These are phyloP conservation scores for Solanum chacoense DNA, from an alignment of 305 asterid genomes.

Conservation along the genomic window DNA sequence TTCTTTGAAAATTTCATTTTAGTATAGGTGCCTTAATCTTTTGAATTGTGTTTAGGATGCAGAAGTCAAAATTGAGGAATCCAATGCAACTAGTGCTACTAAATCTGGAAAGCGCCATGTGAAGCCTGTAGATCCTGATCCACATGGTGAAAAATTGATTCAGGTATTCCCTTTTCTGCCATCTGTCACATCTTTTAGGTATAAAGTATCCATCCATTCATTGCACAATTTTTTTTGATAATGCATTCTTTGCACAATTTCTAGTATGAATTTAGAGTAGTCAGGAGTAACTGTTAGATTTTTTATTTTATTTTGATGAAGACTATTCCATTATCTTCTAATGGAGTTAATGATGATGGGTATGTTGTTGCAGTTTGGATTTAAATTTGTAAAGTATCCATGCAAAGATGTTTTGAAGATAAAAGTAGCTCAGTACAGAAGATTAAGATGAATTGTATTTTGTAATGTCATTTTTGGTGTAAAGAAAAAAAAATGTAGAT, in stretches of 20 bases:
- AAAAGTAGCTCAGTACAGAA: not conserved
- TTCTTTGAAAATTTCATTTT: not conserved
- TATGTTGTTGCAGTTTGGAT: not conserved
- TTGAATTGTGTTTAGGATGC: constrained; percentile 44
- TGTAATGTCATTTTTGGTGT: not conserved
- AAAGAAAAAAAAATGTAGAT: not conserved
- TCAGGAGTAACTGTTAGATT: not conserved
- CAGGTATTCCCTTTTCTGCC: constrained; percentile 39
- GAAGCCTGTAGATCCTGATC: constrained; percentile 89
- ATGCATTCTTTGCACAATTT: not conserved
- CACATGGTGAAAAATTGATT: constrained; percentile 85
- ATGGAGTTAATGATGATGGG: not conserved
- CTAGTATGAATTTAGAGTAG: not conserved
- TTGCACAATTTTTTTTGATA: not conserved
- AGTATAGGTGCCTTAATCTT: not conserved
- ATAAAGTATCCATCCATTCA: not conserved
- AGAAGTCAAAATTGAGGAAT: constrained; percentile 76
- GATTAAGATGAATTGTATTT: not conserved
- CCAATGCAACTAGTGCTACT: constrained; percentile 45
- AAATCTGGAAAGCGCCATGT: constrained; percentile 76
- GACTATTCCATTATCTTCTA: not conserved
- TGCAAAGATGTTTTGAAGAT: not conserved
- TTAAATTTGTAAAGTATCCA: not conserved
- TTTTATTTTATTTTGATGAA: not conserved
- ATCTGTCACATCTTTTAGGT: not conserved